Evolutionary conservation across 192 early-diverging fungal genomes (phyloP).

Genomic region (Entomortierella beljakovae): DNA sequence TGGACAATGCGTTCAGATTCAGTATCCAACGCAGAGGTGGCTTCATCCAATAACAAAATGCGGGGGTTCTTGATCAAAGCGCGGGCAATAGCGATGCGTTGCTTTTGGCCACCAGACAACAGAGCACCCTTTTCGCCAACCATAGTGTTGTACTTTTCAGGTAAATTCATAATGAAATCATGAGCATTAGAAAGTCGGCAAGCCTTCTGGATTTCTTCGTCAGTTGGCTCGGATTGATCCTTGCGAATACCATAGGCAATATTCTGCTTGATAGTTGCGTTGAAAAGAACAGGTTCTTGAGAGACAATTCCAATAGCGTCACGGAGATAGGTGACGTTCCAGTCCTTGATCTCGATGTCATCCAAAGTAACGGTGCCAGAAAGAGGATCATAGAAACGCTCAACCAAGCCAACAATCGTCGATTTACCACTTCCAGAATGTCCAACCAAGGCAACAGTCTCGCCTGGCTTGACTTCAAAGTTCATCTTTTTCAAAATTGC

Average conservation of each 20-base stretch:
- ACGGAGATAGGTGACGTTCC: slow-evolving; percentile 89
- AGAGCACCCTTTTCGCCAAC: slow-evolving; percentile 88
- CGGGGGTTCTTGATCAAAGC: slow-evolving; percentile 90
- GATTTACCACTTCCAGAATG: slow-evolving; percentile 87
- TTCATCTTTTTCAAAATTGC: slow-evolving; percentile 79
- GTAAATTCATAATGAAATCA: slow-evolving; percentile 78
- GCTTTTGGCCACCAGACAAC: slow-evolving; percentile 95
- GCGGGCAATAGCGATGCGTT: slow-evolving; percentile 96
- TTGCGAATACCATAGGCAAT: slow-evolving; percentile 70
- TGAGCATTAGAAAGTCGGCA: slow-evolving; percentile 79
- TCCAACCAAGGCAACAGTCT: slow-evolving; percentile 91
- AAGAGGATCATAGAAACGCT: slow-evolving; percentile 82
- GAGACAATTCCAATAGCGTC: slow-evolving; percentile 90
- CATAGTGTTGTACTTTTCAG: slow-evolving; percentile 86
- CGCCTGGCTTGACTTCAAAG: slow-evolving; percentile 79
- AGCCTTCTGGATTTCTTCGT: slow-evolving; percentile 67
- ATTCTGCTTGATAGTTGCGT: slow-evolving; percentile 83
- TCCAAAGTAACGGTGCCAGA: slow-evolving; percentile 78
- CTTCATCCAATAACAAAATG: slow-evolving; percentile 92
- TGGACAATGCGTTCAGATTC: slow-evolving; percentile 80
- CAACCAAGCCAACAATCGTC: slow-evolving; percentile 77
- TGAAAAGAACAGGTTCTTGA: slow-evolving; percentile 95
- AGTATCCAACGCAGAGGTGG: slow-evolving; percentile 90
- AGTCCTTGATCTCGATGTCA: slow-evolving; percentile 78
- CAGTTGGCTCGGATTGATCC: slow-evolving; percentile 63